phyloP scores from a whole-genome alignment of 148 eudicot species.

The Nepenthes mirabilis region DNA sequence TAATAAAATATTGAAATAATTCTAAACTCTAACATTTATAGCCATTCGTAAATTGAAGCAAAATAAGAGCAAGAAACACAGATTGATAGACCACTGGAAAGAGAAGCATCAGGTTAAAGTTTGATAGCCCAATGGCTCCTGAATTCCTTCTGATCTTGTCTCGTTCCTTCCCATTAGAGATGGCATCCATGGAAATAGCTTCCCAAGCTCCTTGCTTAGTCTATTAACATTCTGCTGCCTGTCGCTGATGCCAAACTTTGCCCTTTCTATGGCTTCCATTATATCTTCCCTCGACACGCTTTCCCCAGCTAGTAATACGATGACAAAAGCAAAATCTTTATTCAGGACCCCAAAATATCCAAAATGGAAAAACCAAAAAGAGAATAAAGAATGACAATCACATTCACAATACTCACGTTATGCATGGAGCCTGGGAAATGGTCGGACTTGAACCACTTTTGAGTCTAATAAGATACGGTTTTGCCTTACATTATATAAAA shows the following conservation, averaged over 20 bases:
- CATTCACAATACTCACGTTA: too few relatives aligned
- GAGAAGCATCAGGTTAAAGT: constrained; percentile 40
- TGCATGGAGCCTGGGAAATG: too few relatives aligned
- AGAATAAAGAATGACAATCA: too few relatives aligned
- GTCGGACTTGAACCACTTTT: too few relatives aligned
- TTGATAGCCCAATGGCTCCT: constrained; percentile 74
- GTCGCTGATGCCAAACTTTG: constrained; percentile 73
- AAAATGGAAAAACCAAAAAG: background rate
- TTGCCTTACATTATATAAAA: too few relatives aligned
- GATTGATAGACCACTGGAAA: too few relatives aligned
- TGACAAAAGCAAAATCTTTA: background rate
- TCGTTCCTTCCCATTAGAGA: constrained; percentile 41
- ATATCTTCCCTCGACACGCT: constrained; percentile 78
- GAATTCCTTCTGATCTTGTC: constrained; percentile 17
- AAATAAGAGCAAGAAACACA: too few relatives aligned
- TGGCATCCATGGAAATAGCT: constrained; percentile 89
- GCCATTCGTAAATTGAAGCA: too few relatives aligned
- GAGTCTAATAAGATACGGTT: too few relatives aligned
- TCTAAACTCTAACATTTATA: too few relatives aligned
- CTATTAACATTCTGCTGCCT: constrained; percentile 15
- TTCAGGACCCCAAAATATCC: too few relatives aligned
- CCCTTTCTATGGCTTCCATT: constrained; percentile 92
- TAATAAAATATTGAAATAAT: too few relatives aligned
- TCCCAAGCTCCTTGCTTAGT: constrained; percentile 61
- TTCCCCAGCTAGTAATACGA: constrained; percentile 43